phyloP scores from a whole-genome alignment of 73 alveolate genomes.

The Tetrahymena elliotti region DNA sequence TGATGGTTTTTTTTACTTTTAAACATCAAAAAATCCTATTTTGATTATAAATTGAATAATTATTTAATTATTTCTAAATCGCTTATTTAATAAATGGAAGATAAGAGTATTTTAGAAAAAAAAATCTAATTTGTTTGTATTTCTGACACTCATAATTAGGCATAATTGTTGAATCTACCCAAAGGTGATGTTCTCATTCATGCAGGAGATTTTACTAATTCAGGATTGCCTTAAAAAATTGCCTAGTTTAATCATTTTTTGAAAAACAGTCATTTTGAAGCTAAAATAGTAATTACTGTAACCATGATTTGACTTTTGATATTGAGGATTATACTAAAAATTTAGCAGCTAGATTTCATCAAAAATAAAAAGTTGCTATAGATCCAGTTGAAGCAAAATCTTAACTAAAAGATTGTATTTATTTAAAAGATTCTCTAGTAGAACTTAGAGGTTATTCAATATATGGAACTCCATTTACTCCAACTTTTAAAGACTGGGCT shows the following conservation, averaged over 20 bases:
- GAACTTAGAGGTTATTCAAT: slow-evolving; percentile 3
- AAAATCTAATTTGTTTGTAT: slow-evolving; percentile 24
- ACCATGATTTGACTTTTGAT: slow-evolving; percentile 36
- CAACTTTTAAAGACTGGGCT: slow-evolving; percentile 23
- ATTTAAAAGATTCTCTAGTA: slow-evolving; percentile 1
- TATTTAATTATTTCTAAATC: too few species aligned
- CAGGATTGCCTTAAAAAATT: slow-evolving; percentile 6
- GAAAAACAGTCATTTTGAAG: background rate
- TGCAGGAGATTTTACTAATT: slow-evolving; percentile 30
- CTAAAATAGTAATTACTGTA: slow-evolving; percentile 31
- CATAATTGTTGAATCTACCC: background rate
- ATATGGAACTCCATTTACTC: slow-evolving; percentile 31
- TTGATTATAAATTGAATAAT: too few species aligned
- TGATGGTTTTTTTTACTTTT: too few species aligned
- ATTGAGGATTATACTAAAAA: background rate
- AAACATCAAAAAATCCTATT: too few species aligned
- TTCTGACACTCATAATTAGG: slow-evolving; percentile 13
- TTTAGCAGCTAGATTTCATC: background rate
- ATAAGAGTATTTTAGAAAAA: background rate
- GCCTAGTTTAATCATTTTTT: background rate
- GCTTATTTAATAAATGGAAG: too few species aligned
- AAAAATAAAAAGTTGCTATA: background rate
- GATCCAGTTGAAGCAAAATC: background rate
- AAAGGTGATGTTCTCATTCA: slow-evolving; percentile 27
- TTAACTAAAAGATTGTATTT: background rate